Conservation (phyloP, 2,329 filamentous ascomycete species). For the Cladobotryum mycophilum region DNA sequence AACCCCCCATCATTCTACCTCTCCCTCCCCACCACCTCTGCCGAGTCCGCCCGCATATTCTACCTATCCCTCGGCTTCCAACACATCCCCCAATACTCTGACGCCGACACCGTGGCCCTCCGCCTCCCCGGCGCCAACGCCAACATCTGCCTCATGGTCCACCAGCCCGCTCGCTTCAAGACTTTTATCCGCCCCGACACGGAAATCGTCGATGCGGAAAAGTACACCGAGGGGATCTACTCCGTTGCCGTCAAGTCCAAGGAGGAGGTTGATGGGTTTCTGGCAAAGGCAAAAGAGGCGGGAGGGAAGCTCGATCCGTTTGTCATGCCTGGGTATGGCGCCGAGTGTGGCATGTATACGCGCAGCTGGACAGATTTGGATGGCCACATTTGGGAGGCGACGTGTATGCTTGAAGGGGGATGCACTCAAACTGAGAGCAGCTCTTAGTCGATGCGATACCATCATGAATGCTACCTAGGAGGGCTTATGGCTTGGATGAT, state of each 20-base stretch:
- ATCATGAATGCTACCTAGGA: too few species aligned
- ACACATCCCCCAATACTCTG: constrained; percentile 10
- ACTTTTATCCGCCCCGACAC: constrained; percentile 16
- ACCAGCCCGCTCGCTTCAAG: constrained; percentile 14
- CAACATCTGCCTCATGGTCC: constrained; percentile 18
- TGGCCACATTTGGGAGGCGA: constrained; percentile 21
- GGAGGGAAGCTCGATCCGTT: constrained; percentile 17
- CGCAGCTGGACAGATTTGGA: constrained; percentile 19
- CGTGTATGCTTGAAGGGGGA: constrained; percentile 2
- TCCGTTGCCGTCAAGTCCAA: constrained; percentile 10
- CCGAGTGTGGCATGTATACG: constrained; percentile 15
- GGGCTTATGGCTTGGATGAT: too few species aligned
- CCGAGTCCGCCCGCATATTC: constrained; percentile 7
- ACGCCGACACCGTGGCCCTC: constrained; percentile 13
- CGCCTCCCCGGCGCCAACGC: constrained; percentile 16
- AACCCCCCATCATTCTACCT: constrained; percentile 9
- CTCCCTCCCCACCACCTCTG: constrained; percentile 2
- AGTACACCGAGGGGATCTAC: constrained; percentile 14
- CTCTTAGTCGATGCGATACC: too few species aligned
- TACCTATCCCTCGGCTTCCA: constrained; percentile 14
- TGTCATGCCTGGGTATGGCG: constrained; percentile 12
- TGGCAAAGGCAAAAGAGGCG: constrained; percentile 14
- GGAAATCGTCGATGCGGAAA: constrained; percentile 13
- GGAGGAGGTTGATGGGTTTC: constrained; percentile 15
- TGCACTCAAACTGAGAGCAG: too few species aligned